phyloP scores from a whole-genome alignment of 2,329 filamentous ascomycete genomes.

The Neonectria faginata region DNA sequence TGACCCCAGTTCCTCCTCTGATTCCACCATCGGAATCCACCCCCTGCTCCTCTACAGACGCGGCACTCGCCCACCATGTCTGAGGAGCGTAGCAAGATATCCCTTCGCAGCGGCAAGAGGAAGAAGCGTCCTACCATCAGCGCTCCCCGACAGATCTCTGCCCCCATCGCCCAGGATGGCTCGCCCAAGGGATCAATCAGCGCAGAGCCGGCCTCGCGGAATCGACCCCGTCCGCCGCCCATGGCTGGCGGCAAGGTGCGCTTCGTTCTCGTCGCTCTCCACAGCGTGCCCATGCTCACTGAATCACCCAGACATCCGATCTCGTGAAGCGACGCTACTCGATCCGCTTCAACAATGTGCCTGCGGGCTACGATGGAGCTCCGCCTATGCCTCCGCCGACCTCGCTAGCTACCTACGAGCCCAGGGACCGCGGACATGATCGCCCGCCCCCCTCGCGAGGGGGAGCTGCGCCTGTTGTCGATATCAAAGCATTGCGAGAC shows the following conservation, averaged over 20 bases:
- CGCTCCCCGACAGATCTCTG: conserved; percentile 72
- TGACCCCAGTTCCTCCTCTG: not conserved
- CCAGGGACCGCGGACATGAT: conserved; percentile 52
- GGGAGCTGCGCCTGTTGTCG: conserved; percentile 73
- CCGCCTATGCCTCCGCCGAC: conserved; percentile 79
- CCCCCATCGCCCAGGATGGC: conserved; percentile 67
- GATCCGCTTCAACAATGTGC: conserved; percentile 85
- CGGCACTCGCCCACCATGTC: conserved; percentile 61
- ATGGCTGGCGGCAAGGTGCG: conserved; percentile 67
- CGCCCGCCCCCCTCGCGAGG: conserved; percentile 66
- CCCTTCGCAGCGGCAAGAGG: conserved; percentile 72
- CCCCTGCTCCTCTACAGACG: not conserved
- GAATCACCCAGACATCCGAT: conserved; percentile 71
- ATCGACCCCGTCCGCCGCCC: conserved; percentile 61
- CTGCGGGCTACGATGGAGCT: conserved; percentile 76
- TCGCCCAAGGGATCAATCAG: conserved; percentile 45
- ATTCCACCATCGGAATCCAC: conserved; percentile 13
- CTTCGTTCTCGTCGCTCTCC: conserved; percentile 15
- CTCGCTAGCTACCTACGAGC: conserved; percentile 68
- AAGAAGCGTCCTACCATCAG: conserved; percentile 72
- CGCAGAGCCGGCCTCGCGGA: conserved; percentile 50
- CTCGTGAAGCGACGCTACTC: conserved; percentile 96
- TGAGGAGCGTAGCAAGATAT: conserved; percentile 71
- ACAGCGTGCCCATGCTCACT: conserved; percentile 33
- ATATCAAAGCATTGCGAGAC: conserved; percentile 82